phyloP scores from a whole-genome alignment of 1,284 basidiomycete genomes.

The Hypsizygus ulmarius region DNA sequence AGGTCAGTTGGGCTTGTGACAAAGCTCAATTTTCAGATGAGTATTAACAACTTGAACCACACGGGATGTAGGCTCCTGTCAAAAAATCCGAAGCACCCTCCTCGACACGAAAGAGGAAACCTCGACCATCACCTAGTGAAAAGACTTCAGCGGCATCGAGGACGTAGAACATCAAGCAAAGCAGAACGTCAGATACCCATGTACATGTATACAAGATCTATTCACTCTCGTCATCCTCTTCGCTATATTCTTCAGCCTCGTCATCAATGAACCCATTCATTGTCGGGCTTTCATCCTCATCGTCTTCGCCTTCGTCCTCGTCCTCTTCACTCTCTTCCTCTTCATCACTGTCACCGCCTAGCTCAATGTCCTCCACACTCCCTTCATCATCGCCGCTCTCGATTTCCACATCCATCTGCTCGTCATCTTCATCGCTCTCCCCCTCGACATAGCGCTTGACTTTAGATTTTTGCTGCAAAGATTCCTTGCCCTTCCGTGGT shows the following conservation, averaged over 20 bases:
- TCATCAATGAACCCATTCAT: conserved; percentile 71
- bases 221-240: conserved; percentile 58
- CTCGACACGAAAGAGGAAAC: conserved; percentile 2
- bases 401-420: conserved; percentile 66
- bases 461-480: conserved; percentile 31
- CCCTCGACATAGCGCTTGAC: conserved; percentile 71
- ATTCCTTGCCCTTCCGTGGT: conserved; percentile 37
- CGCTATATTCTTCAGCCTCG: conserved; percentile 69
- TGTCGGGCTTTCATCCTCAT: conserved; percentile 51
- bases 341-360: conserved; percentile 57
- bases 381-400: conserved; percentile 65
- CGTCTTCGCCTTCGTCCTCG: conserved; percentile 50
- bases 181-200: background rate
- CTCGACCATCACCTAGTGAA: background rate
- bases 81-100: background rate
- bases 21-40: no score
- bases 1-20: conserved; percentile 8
- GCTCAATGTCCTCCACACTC: conserved; percentile 66
- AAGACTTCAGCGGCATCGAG: background rate
- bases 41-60: no score
- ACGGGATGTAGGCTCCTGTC: background rate
- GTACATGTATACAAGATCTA: conserved; percentile 24
- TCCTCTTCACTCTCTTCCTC: conserved; percentile 49
- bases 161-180: background rate
- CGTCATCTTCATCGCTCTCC: conserved; percentile 54